Conservation (phyloP, 2,329 filamentous ascomycete species). For the Elsinoe ampelina region DNA sequence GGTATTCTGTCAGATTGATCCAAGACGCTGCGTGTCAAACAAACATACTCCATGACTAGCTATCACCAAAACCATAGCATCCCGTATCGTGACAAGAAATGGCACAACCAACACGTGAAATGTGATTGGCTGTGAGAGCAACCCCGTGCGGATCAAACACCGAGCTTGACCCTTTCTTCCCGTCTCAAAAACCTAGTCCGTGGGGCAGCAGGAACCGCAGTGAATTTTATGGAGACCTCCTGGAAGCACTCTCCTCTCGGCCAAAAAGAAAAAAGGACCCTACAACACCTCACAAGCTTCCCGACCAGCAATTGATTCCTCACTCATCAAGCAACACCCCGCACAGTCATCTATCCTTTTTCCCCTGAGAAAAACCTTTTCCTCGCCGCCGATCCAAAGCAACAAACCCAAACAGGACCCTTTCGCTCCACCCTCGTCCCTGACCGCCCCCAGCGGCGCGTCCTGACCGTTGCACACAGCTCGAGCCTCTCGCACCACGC, state of each 20-base stretch:
- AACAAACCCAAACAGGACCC: background rate
- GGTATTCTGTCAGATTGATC: no score
- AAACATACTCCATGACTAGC: background rate
- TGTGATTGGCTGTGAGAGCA: slow-evolving; percentile 2
- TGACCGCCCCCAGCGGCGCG: slow-evolving; percentile 9
- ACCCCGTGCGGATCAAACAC: background rate
- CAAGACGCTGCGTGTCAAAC: no score
- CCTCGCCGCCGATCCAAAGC: background rate
- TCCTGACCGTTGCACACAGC: slow-evolving; percentile 3
- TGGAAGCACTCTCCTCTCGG: background rate
- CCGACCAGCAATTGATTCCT: background rate
- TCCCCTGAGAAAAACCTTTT: background rate
- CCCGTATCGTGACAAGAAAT: background rate
- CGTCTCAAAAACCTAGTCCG: background rate
- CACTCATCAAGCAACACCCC: background rate
- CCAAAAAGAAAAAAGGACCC: background rate
- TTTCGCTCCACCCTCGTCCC: slow-evolving; percentile 9
- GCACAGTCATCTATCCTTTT: background rate
- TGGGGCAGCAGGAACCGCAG: slow-evolving; percentile 4
- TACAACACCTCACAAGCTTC: background rate
- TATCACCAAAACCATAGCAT: background rate
- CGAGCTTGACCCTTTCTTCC: slow-evolving; percentile 2
- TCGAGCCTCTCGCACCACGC: background rate
- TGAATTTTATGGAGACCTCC: slow-evolving; percentile 3
- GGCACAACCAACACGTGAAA: slow-evolving; percentile 7